These are phyloP conservation scores for Tetrahymena malaccensis DNA, from an alignment of 73 alveolate species.

Conservation along the genomic window DNA sequence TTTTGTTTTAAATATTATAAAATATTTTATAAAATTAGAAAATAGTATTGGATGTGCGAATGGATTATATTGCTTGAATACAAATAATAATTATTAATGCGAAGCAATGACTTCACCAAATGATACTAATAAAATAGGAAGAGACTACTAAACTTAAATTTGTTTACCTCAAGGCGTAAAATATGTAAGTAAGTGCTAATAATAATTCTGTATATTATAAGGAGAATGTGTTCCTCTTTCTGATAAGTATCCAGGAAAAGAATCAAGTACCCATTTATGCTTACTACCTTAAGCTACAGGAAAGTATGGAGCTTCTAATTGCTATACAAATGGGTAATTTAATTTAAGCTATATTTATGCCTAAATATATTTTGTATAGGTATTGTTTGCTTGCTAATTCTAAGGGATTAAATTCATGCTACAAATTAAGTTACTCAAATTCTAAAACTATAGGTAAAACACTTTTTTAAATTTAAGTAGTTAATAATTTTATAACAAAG, in stretches of 20 bases:
- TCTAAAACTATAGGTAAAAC: background rate
- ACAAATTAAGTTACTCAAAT: background rate
- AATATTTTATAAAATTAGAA: background rate
- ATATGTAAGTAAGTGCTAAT: background rate
- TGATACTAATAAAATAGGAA: background rate
- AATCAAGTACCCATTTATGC: background rate
- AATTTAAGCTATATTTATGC: background rate
- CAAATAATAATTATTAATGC: background rate
- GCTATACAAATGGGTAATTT: background rate
- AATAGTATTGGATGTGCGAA: background rate
- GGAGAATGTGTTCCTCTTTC: background rate
- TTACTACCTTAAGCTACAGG: background rate
- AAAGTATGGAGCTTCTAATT: background rate
- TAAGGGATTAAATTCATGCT: background rate
- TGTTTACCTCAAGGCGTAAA: background rate
- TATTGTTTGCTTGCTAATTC: background rate
- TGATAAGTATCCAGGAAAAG: background rate
- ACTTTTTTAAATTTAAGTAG: background rate
- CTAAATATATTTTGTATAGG: background rate
- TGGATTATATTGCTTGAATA: background rate
- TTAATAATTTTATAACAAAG: background rate
- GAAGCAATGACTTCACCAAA: background rate
- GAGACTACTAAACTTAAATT: background rate
- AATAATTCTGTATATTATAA: background rate
- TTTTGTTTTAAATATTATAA: background rate